Evolutionary conservation across 805 yeast species (phyloP).

Genomic region (Wickerhamomyces pijperi): DNA sequence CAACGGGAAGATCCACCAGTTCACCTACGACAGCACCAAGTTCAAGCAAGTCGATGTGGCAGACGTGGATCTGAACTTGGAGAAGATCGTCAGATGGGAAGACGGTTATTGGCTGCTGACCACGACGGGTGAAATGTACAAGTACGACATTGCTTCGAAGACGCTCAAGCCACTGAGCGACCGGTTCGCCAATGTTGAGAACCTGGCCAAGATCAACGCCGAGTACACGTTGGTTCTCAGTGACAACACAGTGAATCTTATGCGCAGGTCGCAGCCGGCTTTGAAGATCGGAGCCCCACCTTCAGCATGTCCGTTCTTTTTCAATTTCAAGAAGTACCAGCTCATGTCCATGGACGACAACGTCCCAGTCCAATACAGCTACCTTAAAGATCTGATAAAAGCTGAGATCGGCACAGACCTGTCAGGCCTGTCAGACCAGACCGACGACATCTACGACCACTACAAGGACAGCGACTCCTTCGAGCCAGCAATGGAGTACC

Average conservation of each 20-base stretch:
- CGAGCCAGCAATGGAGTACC: neutral
- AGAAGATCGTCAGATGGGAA: neutral
- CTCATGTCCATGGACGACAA: constrained; percentile 14
- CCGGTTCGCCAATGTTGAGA: neutral
- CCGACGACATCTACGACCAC: neutral
- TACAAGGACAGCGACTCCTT: neutral
- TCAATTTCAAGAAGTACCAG: constrained; percentile 34
- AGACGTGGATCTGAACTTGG: neutral
- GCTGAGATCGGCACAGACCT: neutral
- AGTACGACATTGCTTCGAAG: neutral
- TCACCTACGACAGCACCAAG: neutral
- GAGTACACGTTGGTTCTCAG: neutral
- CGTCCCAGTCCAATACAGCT: neutral
- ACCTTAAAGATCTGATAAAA: neutral
- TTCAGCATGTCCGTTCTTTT: constrained; percentile 29
- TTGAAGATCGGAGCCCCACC: neutral
- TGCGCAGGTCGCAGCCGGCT: neutral
- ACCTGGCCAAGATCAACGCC: neutral
- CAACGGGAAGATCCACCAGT: neutral
- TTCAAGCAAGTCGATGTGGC: neutral
- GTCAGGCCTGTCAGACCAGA: neutral
- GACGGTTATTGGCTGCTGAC: neutral
- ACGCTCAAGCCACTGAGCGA: neutral
- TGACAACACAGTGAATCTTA: neutral
- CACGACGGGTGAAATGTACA: neutral